Evolutionary conservation across 2,329 filamentous ascomycete species (phyloP).

Genomic region (Alternaria triticimaculans): DNA sequence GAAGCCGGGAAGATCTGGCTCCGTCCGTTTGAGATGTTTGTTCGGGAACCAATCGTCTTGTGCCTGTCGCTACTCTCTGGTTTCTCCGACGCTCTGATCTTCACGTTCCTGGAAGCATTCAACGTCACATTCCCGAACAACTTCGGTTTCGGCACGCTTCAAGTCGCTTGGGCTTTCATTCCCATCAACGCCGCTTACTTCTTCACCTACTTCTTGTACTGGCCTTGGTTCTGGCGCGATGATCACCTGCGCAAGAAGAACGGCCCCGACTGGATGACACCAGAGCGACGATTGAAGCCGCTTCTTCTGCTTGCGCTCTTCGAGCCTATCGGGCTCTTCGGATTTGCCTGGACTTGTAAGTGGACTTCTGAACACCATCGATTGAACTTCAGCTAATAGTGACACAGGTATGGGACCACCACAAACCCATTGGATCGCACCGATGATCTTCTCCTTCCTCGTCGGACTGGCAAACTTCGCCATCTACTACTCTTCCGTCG

Average conservation of each 20-base stretch:
- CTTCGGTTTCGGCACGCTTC: slow-evolving; percentile 66
- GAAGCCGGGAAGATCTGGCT: slow-evolving; percentile 58
- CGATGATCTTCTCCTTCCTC: slow-evolving; percentile 68
- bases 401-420: slow-evolving; percentile 58
- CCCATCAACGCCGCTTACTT: slow-evolving; percentile 65
- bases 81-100: slow-evolving; percentile 78
- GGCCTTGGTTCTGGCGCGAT: slow-evolving; percentile 57
- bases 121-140: slow-evolving; percentile 67
- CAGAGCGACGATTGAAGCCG: slow-evolving; percentile 66
- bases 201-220: slow-evolving; percentile 66
- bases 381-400: neutral
- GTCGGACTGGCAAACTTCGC: slow-evolving; percentile 74
- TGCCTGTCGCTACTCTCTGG: slow-evolving; percentile 74
- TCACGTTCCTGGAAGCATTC: slow-evolving; percentile 77
- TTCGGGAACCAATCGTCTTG: slow-evolving; percentile 76
- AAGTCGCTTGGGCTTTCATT: slow-evolving; percentile 64
- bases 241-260: slow-evolving; percentile 44
- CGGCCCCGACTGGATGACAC: slow-evolving; percentile 60
- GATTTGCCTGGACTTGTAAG: slow-evolving; percentile 70
- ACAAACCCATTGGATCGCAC: slow-evolving; percentile 69
- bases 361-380: neutral
- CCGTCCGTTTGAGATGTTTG: slow-evolving; percentile 67
- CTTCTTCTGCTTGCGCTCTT: slow-evolving; percentile 66
- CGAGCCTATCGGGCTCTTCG: slow-evolving; percentile 70
- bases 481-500: slow-evolving; percentile 78